Evolutionary conservation across 2,329 filamentous ascomycete genomes (phyloP), one percentile per base, ranked within the genome.

Genomic region (Botrytis deweyae): DNA sequence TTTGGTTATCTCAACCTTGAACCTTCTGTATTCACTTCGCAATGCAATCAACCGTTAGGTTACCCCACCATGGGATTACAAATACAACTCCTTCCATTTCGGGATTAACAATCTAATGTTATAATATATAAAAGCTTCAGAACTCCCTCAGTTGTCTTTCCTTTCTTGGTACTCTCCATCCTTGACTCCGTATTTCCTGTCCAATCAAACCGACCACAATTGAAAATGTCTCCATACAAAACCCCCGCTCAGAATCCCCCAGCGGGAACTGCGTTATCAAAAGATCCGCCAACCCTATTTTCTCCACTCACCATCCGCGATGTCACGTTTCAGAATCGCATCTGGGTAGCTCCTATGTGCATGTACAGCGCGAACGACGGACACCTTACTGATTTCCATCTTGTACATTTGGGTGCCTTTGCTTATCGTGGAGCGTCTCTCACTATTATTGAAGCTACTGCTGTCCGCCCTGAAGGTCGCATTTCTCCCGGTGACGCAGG

Each of bases 271-370:
- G 79, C 80, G 29, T 70, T 80, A 7, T 75, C 73, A 8, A 52
- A 70, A 16, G 76, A 78, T 68, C 78, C 81, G 7, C 81, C 81
- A 59, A 80, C 78, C 5, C 78, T 87, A 40, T 86, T 87, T 78
- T 82, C 81, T 0, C 85, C 85, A 5, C 77, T 87, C 58, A 84
- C 80, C 65, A 83, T 87, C 69, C 82, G 85, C 55, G 81, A 82
- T 66, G 78, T 85, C 46, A 83, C 81, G 9, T 81, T 86, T 65
- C 85, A 83, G 55, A 87, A 87, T 75, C 83, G 85, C 61, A 83
- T 73, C 77, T 76, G 84, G 75, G 82, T 86, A 59, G 83, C 83
- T 5, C 85, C 85, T 18, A 84, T 87, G 84, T 86, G 85, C 82
- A 85, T 83, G 79, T 82, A 81, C 72, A 79, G 77, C 12, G 80